phyloP scores from a whole-genome alignment of 148 eudicot species.

The Spergularia marina region DNA sequence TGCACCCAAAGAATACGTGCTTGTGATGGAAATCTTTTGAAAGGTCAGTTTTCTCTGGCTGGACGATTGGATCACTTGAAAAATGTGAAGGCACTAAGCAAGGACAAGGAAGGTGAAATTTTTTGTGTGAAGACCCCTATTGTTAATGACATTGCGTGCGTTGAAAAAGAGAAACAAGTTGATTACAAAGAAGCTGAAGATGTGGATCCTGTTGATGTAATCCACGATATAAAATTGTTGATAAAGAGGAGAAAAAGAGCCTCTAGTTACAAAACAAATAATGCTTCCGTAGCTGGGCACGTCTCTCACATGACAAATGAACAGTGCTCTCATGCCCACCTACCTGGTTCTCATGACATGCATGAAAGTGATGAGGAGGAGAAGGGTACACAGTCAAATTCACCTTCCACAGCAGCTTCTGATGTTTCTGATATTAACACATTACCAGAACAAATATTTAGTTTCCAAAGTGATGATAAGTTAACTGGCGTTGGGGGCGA shows the following conservation, averaged over 20 bases:
- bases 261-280: slow-evolving; percentile 31
- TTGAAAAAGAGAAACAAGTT: slow-evolving; percentile 26
- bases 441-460: slow-evolving; percentile 14
- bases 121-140: slow-evolving; percentile 12
- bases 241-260: slow-evolving; percentile 30
- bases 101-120: slow-evolving; percentile 32
- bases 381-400: slow-evolving; percentile 9
- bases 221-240: slow-evolving; percentile 14
- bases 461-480: slow-evolving; percentile 17
- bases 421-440: slow-evolving; percentile 13
- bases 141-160: slow-evolving; percentile 14
- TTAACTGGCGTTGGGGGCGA: slow-evolving; percentile 25
- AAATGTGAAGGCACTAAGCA: slow-evolving; percentile 25
- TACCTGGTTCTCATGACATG: slow-evolving; percentile 13
- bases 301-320: slow-evolving; percentile 17
- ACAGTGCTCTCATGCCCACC: slow-evolving; percentile 11
- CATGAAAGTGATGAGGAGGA: slow-evolving; percentile 17
- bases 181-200: slow-evolving; percentile 8
- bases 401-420: slow-evolving; percentile 19
- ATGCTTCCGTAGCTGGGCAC: slow-evolving; percentile 16
- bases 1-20: slow-evolving; percentile 83
- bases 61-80: slow-evolving; percentile 25
- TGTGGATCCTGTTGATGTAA: slow-evolving; percentile 12
- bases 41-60: slow-evolving; percentile 41
- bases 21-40: slow-evolving; percentile 50